A percentile compares a stretch with the other conserved stretches of the same genome.
phyloP scores from a whole-genome alignment of 164 flowering plant genomes.

The Echeveria elegans region DNA sequence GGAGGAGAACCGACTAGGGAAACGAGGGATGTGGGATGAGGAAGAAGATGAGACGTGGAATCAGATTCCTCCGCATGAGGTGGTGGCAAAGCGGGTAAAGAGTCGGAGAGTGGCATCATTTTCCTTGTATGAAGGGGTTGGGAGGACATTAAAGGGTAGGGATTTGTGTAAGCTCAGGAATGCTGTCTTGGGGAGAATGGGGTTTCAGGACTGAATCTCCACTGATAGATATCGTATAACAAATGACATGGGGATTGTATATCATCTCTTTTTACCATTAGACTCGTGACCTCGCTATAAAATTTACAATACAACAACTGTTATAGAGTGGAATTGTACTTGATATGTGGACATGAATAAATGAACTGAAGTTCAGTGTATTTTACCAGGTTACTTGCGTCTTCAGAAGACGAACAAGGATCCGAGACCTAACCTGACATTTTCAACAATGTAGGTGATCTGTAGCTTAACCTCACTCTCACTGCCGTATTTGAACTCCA shows the following conservation, averaged over 20 bases:
- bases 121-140: conserved; percentile 65
- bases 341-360: too few relatives aligned
- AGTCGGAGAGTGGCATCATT: conserved; percentile 49
- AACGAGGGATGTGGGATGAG: conserved; percentile 14
- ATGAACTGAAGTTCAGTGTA: too few relatives aligned
- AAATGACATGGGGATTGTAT: too few relatives aligned
- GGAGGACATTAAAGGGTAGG: conserved; percentile 63
- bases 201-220: conserved; percentile 47
- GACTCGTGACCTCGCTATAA: too few relatives aligned
- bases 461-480: conserved; percentile 85
- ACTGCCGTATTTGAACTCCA: conserved; percentile 65
- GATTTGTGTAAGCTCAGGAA: conserved; percentile 59
- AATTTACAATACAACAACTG: too few relatives aligned
- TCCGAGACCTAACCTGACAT: conserved; percentile 75
- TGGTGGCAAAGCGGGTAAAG: conserved; percentile 43
- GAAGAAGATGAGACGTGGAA: conserved; percentile 20
- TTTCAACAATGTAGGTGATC: conserved; percentile 80
- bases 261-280: too few relatives aligned
- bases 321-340: too few relatives aligned
- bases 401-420: conserved; percentile 81
- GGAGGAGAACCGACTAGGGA: not conserved
- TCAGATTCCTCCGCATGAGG: conserved; percentile 65
- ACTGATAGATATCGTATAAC: too few relatives aligned
- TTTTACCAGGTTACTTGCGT: conserved; percentile 15
- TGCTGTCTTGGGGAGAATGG: conserved; percentile 63